Evolutionary conservation across 2,329 filamentous ascomycete species (phyloP), one percentile per base, ranked within the genome.

Genomic region (Penicillium brasilianum): DNA sequence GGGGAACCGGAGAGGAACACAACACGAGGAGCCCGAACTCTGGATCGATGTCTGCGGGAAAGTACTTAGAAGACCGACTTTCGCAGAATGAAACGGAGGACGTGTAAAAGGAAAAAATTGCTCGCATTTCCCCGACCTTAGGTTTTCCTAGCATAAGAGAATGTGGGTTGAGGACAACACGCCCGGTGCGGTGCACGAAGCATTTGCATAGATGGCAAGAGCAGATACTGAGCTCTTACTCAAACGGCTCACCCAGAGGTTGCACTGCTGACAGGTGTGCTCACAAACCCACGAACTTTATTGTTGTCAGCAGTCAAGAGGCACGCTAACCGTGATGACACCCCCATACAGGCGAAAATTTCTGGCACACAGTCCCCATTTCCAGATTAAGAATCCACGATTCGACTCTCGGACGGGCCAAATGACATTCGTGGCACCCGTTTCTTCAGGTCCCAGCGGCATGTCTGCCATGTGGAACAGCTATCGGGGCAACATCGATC

Each of bases 401-500:
- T 34, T 11, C 88, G 89, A 69, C 84, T 86, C 1, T 88, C 85
- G 18, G 88, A 90, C 75, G 88, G 88, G 0, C 88, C 88, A 1
- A 90, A 90, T 72, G 88, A 88, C 37, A 86, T 87, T 46, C 85
- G 88, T 22, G 88, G 88, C 20, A 86, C 85, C 2, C 84, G 85
- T 22, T 90, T 89, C 70, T 88, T 89, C 48, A 87, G 87, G 87
- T 70, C 6, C 70, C 90, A 81, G 90, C 90, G 37, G 90, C 90
- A 22, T 83, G 92, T 49, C 90, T 93, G 64, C 91, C 90, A 9
- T 93, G 90, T 67, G 89, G 89, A 59, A 87, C 91, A 57, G 91
- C 89, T 0, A 82, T 93, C 46, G 90, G 90, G 7, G 88, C 90
- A 48, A 92, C 90, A 28, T 94, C 89, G 90, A 93, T 71, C 83